Base-by-base conservation (phyloP, 495 filamentous ascomycete genomes). In the Margaritispora aquatica region DNA sequence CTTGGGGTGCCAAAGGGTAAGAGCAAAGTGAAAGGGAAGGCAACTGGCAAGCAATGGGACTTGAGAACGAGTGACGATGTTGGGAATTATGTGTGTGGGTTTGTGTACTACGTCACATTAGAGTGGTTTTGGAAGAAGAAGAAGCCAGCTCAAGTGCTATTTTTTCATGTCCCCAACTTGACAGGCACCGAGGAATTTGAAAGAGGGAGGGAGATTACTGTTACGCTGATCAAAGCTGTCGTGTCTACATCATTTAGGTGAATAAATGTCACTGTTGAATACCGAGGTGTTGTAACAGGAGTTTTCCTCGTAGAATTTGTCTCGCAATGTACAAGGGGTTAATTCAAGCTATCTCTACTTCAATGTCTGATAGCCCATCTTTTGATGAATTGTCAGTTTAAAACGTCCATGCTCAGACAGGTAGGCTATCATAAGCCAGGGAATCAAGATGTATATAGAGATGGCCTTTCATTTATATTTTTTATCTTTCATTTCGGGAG, bases 21-120 rank as follows among this genome's bases (percentile, higher is more conserved):
- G 21, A 19, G 23, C 4, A 38, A 41, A n/a, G 57, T 15, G 26
- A 38, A 38, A 20, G 38, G 24, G 13, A 51, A 56, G 24, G 23
- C 15, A n/a, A 50, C 19, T 26, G 34, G 41, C 9, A 60, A 51
- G 38, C 38, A 26, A 13, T 53, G 57, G 0, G 60, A 71, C 59
- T 57, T 70, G 8, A 59, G 60, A 38, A 15, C 58, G 15, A 63
- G 48, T 11, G 64, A 70, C 55, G 68, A 70, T 65, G 68, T 71
- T 23, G 69, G 68, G 29, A 66, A 55, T 49, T 71, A 63, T 60
- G 61, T 68, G 1, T 70, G 68, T 63, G 69, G 69, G n/a, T 69
- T 70, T 46, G 49, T 70, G 13, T 71, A 68, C 58, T 71, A 67
- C 52, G 51, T 59, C 1, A 61, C 51, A 20, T 51, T 71, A 17